These are phyloP conservation scores for Cyclotella sp. DNA, from an alignment of 108 stramenopile species.

Conservation along the genomic window DNA sequence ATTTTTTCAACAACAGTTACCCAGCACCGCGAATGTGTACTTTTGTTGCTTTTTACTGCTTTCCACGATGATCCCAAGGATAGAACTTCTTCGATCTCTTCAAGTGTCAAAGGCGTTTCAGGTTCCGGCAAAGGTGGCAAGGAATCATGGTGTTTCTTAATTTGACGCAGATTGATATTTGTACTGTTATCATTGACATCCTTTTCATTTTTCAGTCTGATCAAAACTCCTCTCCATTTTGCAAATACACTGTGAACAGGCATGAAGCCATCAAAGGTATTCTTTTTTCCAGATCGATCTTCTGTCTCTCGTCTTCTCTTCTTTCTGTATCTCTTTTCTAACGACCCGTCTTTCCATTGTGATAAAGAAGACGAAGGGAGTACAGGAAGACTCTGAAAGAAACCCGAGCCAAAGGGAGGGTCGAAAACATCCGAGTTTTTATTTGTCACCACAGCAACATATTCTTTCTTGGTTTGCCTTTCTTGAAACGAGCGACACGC, in stretches of 20 bases:
- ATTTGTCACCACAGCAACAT: constrained; percentile 70
- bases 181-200: constrained; percentile 10
- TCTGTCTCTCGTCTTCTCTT: constrained; percentile 52
- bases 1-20: constrained; percentile 41
- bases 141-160: constrained; percentile 5
- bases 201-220: constrained; percentile 23
- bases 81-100: constrained; percentile 52
- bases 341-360: constrained; percentile 37
- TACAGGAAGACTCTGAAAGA: constrained; percentile 35
- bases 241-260: constrained; percentile 76
- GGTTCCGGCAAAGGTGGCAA: constrained; percentile 30
- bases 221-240: constrained; percentile 61
- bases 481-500: constrained; percentile 68
- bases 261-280: constrained; percentile 72
- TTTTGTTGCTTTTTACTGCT: constrained; percentile 32
- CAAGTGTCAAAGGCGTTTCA: constrained; percentile 22
- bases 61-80: constrained; percentile 47
- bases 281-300: constrained; percentile 34
- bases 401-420: constrained; percentile 24
- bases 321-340: constrained; percentile 57
- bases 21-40: constrained; percentile 20
- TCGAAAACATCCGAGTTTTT: neutral
- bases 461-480: constrained; percentile 69
- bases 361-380: constrained; percentile 35
- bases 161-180: neutral